Base-by-base conservation (phyloP, 1,284 basidiomycete genomes). In the Tranzscheliella williamsii region DNA sequence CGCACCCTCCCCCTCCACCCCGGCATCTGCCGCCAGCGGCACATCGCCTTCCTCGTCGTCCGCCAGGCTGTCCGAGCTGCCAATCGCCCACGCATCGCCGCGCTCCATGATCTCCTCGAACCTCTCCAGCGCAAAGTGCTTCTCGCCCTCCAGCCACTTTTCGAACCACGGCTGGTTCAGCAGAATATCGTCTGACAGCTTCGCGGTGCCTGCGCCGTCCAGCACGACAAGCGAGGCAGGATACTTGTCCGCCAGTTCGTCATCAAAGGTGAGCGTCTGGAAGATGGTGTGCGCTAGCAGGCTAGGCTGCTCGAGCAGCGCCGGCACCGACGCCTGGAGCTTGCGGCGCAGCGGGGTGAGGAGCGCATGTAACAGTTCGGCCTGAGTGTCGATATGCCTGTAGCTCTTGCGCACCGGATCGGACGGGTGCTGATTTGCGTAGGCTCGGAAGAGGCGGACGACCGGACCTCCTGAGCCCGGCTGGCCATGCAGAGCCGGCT, bases 261-360 rank as follows among this genome's bases (percentile, higher is more conserved):
- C 85, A 78, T 98, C 95, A 64, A 97, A 98, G 0, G 86, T 79
- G 7, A 97, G 81, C 0, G 91, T 84, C 78, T 96, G 90, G 75
- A 94, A 94, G 36, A 98, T 87, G 0, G 91, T 96, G 74, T 98
- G 94, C 0, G 94, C 94, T 4, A 98, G 82, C 21, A 97, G 79
- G 0, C 91, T 85, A 0, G 93, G 89, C 61, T 88, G 86, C 4
- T 84, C 79, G 2, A 95, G 81, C 5, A 98, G 79, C 11, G 84
- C 78, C 0, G 91, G 88, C 29, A 94, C 82, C 0, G 72, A 72
- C 5, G 68, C 57, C 5, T 49, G 46, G 2, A 76, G 34, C 46
- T 77, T 77, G 20, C 41, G 42, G 4, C 68, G 57, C 17, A 74
- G 40, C 0, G 72, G 67, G 1, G 42, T 43, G 13, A 77, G 46